Conservation (phyloP, 2,329 filamentous ascomycete species). For the Chlorencoelia australis region DNA sequence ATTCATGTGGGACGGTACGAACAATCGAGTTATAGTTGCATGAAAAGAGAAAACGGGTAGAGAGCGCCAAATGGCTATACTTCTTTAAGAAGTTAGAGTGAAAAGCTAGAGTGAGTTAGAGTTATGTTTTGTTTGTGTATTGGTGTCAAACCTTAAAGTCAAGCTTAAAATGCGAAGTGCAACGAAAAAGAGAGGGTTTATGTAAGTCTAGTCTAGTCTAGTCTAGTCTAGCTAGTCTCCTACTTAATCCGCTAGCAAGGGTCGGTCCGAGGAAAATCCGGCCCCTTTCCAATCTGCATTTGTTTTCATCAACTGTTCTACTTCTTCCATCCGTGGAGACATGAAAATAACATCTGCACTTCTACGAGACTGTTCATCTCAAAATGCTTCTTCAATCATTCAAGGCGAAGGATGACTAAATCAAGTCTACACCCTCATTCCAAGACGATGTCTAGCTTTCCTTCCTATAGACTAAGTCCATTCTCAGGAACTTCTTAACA, state of each 20-base stretch:
- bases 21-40: background rate
- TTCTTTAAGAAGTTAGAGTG: background rate
- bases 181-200: background rate
- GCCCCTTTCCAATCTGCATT: background rate
- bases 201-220: background rate
- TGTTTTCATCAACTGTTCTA: background rate
- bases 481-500: too few species aligned
- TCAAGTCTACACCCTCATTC: background rate
- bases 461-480: background rate
- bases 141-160: too few species aligned
- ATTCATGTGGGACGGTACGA: background rate
- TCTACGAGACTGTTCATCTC: too few species aligned
- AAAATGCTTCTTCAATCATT: too few species aligned
- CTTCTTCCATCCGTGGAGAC: background rate
- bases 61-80: background rate
- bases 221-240: too few species aligned
- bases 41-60: background rate
- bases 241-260: too few species aligned
- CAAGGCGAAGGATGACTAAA: too few species aligned
- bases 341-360: background rate
- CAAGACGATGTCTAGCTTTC: background rate
- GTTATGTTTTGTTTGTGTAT: too few species aligned
- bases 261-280: too few species aligned
- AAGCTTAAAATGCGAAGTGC: background rate
- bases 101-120: too few species aligned